Percentiles rank a stretch among this genome's conserved stretches.
Evolutionary conservation across 2,329 filamentous ascomycete genomes (phyloP).

Genomic region (Ceratocystis diversiconidia): DNA sequence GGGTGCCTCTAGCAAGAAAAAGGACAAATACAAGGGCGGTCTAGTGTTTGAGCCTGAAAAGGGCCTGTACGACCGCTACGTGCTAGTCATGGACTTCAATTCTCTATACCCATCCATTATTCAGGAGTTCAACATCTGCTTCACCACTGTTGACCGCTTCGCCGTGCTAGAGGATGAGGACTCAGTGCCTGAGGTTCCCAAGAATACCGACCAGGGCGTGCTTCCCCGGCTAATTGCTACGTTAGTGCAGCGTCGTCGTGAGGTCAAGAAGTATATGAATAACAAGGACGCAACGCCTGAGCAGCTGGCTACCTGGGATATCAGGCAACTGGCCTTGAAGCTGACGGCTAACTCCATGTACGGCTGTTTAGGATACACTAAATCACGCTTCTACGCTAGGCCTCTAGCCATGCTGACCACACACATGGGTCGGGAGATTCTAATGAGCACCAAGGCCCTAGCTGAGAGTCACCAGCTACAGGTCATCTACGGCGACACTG

Average conservation of each 20-base stretch:
- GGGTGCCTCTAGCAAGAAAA: slow-evolving; percentile 67
- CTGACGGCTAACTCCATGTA: slow-evolving; percentile 99
- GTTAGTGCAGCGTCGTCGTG: slow-evolving; percentile 71
- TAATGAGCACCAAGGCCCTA: slow-evolving; percentile 87
- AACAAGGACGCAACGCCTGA: slow-evolving; percentile 73
- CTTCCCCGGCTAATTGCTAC: slow-evolving; percentile 83
- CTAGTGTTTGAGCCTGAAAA: slow-evolving; percentile 97
- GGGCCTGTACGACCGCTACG: slow-evolving; percentile 93
- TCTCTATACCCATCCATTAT: slow-evolving; percentile 97
- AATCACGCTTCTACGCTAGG: slow-evolving; percentile 91
- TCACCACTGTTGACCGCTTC: slow-evolving; percentile 82
- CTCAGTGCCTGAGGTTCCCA: slow-evolving; percentile 73
- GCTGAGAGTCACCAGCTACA: slow-evolving; percentile 82
- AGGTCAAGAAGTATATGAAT: slow-evolving; percentile 97
- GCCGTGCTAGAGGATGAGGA: slow-evolving; percentile 58
- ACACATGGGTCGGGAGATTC: slow-evolving; percentile 93
- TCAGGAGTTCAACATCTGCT: slow-evolving; percentile 98
- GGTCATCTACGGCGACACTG: slow-evolving; percentile 97
- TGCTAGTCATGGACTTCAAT: slow-evolving; percentile 99
- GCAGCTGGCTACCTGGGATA: slow-evolving; percentile 88
- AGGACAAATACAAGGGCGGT: slow-evolving; percentile 98
- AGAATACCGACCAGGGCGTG: slow-evolving; percentile 65
- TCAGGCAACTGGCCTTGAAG: slow-evolving; percentile 92
- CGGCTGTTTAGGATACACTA: slow-evolving; percentile 91
- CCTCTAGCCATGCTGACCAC: slow-evolving; percentile 92